Base-by-base conservation (phyloP, 2,329 filamentous ascomycete species). In the Harringtonia aguacate region DNA sequence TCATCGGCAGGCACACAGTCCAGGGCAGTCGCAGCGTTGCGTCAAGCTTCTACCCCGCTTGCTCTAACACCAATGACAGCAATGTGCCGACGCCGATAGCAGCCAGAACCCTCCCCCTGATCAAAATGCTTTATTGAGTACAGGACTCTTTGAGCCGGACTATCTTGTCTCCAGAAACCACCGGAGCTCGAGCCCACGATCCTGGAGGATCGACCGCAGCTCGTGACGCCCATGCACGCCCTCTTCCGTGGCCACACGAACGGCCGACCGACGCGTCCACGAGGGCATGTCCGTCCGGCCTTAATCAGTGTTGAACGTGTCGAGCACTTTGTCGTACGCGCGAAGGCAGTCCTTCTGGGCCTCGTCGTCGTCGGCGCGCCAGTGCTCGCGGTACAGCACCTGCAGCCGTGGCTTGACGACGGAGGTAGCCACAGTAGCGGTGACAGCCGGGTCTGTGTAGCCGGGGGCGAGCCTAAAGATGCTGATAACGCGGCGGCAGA, bases 371-470 rank as follows among this genome's bases (percentile, higher is more conserved):
- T 27, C 24, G 6, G 24, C 10, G 24, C 24, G 24, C 56, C 56
- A 60, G 14, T 41, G 53, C 43, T 59, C 57, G 29, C 36, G 45
- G 36, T 57, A 54, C 45, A 60, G 30, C 9, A 59, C 52, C 46
- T 59, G 56, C 21, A 60, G 45, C n/a, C 57, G 50, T 17, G 58
- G 58, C 52, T 59, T 60, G 41, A 59, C 50, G 6, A n/a, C n/a
- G n/a, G n/a, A n/a, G n/a, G n/a, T n/a, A n/a, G n/a, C n/a, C n/a
- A n/a, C n/a, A n/a, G 46, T 34, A 20, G 54, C 53, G 8, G 53
- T 31, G 28, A 44, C 45, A 9, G 43, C 47, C 1, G 51, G 47
- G 22, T 57, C 50, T 3, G 57, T 57, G 22, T 36, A 34, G 20
- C 58, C 58, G 13, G 60, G 39, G 1, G 58, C 55, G 22, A 61